phyloP scores from a whole-genome alignment of 306 rosid species.

The Trifolium subterraneum region DNA sequence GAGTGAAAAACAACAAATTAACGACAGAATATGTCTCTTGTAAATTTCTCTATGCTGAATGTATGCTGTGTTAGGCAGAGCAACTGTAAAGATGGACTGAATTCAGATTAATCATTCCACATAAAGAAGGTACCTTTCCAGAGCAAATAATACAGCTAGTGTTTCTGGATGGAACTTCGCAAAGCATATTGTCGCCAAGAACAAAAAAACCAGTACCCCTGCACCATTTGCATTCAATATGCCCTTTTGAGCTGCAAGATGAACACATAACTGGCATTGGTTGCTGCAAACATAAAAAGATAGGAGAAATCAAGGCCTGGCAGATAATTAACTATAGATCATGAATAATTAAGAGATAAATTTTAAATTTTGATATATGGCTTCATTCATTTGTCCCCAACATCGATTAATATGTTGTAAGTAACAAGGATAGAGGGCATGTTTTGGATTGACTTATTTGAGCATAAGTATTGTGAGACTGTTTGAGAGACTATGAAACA shows the following conservation, averaged over 20 bases:
- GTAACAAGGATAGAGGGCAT: background rate
- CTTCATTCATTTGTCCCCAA: conserved; percentile 7
- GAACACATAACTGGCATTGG: conserved; percentile 86
- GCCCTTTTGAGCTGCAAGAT: conserved; percentile 82
- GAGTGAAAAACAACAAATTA: conserved; percentile 24
- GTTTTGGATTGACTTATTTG: background rate
- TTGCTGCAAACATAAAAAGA: conserved; percentile 64
- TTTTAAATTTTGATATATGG: conserved; percentile 9
- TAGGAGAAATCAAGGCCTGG: conserved; percentile 36
- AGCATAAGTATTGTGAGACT: background rate
- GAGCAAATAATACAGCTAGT: conserved; percentile 76
- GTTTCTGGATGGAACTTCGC: conserved; percentile 94
- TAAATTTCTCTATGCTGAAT: conserved; percentile 33
- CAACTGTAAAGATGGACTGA: background rate
- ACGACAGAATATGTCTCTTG: background rate
- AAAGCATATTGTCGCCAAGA: conserved; percentile 95
- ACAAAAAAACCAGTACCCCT: conserved; percentile 89
- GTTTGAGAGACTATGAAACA: background rate
- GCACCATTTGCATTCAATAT: conserved; percentile 90
- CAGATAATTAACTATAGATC: conserved; percentile 7
- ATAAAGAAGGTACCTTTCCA: conserved; percentile 65
- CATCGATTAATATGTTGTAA: background rate
- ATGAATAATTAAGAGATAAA: background rate
- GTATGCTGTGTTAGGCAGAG: conserved; percentile 36
- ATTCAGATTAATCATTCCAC: conserved; percentile 16